These are phyloP conservation scores for Corylus americana DNA, from an alignment of 306 rosid genomes.

Conservation along the genomic window DNA sequence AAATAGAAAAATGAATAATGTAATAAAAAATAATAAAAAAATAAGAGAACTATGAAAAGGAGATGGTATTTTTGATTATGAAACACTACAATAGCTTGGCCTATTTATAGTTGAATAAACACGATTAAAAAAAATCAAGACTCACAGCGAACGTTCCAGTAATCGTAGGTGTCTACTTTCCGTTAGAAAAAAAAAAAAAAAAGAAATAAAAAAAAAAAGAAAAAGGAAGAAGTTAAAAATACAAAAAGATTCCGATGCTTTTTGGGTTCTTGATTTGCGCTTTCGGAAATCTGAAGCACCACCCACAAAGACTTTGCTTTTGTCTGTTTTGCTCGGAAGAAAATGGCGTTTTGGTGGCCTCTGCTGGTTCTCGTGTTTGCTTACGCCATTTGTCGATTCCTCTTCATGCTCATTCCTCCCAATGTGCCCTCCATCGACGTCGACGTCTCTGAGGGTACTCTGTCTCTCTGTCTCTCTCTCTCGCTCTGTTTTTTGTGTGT, in stretches of 20 bases:
- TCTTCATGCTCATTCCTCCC: constrained; percentile 85
- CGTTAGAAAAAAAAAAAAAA: too few relatives aligned
- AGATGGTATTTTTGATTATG: too few relatives aligned
- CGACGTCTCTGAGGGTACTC: constrained; percentile 81
- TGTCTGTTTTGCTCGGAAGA: neutral
- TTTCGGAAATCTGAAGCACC: neutral
- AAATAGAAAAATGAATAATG: too few relatives aligned
- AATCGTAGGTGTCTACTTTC: too few relatives aligned
- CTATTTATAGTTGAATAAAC: too few relatives aligned
- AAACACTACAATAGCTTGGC: too few relatives aligned
- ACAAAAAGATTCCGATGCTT: neutral
- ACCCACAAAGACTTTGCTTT: neutral
- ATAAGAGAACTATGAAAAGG: too few relatives aligned
- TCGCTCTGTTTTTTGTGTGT: neutral
- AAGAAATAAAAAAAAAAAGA: too few relatives aligned
- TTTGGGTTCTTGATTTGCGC: neutral
- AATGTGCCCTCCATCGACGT: constrained; percentile 90
- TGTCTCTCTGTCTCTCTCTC: neutral
- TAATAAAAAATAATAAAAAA: too few relatives aligned
- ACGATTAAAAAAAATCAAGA: too few relatives aligned
- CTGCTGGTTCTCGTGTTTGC: constrained; percentile 70
- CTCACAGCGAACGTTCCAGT: too few relatives aligned
- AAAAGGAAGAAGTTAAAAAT: too few relatives aligned
- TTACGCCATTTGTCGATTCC: constrained; percentile 78
- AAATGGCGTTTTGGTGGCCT: constrained; percentile 91